A percentile compares a stretch with the other conserved stretches of the same genome.
Evolutionary conservation across 805 yeast genomes (phyloP).

Genomic region (Saccharomycopsis malanga): DNA sequence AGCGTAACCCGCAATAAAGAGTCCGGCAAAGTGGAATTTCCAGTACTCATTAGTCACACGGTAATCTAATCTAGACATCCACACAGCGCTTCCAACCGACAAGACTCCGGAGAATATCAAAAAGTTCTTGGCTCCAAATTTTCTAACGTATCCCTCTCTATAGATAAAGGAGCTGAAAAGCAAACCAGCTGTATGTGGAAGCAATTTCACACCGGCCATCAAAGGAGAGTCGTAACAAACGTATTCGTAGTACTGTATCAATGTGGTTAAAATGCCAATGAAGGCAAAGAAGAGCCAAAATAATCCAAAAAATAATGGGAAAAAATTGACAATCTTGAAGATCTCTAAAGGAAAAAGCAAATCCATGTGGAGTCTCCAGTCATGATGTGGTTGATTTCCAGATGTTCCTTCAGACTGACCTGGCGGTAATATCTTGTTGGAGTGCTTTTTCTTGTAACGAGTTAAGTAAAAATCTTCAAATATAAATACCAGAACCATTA

Average conservation of each 20-base stretch:
- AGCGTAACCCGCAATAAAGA: conserved; percentile 25
- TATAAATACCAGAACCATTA: conserved; percentile 25
- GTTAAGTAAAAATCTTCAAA: conserved; percentile 29
- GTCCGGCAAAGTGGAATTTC: conserved; percentile 13
- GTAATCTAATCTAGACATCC: conserved; percentile 12
- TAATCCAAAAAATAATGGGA: conserved; percentile 23
- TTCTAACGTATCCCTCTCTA: conserved; percentile 18
- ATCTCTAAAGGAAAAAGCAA: conserved; percentile 28
- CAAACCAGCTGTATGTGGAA: conserved; percentile 32
- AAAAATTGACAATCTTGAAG: conserved; percentile 27
- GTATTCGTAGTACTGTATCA: conserved; percentile 27
- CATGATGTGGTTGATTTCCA: conserved; percentile 20
- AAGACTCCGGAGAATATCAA: background rate
- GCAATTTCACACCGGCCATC: conserved; percentile 31
- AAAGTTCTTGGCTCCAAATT: background rate
- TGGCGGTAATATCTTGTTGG: conserved; percentile 1
- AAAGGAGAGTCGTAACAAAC: conserved; percentile 29
- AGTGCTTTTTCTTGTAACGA: conserved; percentile 18
- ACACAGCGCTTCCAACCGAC: conserved; percentile 17
- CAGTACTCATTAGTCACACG: conserved; percentile 4
- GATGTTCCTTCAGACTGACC: background rate
- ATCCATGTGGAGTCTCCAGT: conserved; percentile 23
- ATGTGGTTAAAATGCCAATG: conserved; percentile 23
- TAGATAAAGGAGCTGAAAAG: conserved; percentile 27
- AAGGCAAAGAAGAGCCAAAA: conserved; percentile 24